phyloP scores from a whole-genome alignment of 371 early-diverging fungal genomes.

The Syncephalis plumigaleata region DNA sequence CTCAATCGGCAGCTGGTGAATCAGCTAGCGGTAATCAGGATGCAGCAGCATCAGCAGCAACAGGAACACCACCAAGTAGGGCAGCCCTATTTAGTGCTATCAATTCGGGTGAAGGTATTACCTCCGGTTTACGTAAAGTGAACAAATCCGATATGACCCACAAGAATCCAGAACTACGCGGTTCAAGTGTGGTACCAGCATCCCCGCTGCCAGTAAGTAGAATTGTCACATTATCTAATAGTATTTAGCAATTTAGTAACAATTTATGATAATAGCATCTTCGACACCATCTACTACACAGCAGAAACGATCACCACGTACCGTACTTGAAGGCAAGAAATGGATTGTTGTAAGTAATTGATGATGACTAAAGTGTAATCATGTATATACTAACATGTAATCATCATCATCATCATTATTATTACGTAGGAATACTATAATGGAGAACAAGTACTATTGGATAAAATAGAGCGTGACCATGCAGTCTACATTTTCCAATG shows the following conservation, averaged over 20 bases:
- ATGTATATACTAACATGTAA: no score
- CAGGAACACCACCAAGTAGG: constrained; percentile 26
- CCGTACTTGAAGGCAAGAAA: constrained; percentile 74
- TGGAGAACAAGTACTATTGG: constrained; percentile 1
- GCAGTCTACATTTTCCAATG: constrained; percentile 81
- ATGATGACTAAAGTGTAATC: neutral
- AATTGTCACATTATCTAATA: constrained; percentile 11
- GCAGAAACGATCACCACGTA: constrained; percentile 62
- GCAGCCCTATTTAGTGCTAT: constrained; percentile 71
- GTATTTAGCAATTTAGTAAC: neutral
- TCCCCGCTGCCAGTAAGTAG: neutral
- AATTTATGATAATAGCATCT: neutral
- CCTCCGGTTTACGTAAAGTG: constrained; percentile 78
- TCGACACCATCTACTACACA: constrained; percentile 25
- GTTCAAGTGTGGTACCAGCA: constrained; percentile 27
- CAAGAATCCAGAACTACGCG: constrained; percentile 82
- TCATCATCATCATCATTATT: neutral
- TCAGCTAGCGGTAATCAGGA: constrained; percentile 5
- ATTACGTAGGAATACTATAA: neutral
- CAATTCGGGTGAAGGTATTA: constrained; percentile 66
- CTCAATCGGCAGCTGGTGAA: neutral
- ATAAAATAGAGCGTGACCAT: constrained; percentile 51
- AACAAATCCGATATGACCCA: constrained; percentile 92
- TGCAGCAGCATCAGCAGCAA: no score
- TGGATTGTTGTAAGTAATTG: constrained; percentile 53